Conservation (phyloP, 2,329 filamentous ascomycete species). For the Ophiobolus disseminans region DNA sequence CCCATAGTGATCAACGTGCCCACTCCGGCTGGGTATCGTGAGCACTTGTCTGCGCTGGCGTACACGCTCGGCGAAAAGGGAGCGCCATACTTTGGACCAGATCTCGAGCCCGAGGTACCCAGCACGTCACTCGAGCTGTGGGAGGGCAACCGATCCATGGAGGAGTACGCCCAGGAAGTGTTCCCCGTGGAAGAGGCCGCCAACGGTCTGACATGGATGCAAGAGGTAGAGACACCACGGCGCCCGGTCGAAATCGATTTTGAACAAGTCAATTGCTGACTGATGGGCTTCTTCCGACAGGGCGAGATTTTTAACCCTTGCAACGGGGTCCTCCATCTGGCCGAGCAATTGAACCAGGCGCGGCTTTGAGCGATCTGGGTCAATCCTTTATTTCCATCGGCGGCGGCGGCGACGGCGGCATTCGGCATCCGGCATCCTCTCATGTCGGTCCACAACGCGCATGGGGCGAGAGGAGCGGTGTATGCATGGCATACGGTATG, state of each 20-base stretch:
- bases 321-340: slow-evolving; percentile 37
- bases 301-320: slow-evolving; percentile 36
- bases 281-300: slow-evolving; percentile 30
- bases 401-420: slow-evolving; percentile 26
- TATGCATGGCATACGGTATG: slow-evolving; percentile 18
- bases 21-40: slow-evolving; percentile 85
- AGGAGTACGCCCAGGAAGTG: slow-evolving; percentile 93
- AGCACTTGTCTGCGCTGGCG: slow-evolving; percentile 76
- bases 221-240: slow-evolving; percentile 54
- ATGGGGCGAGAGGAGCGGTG: slow-evolving; percentile 25
- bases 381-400: slow-evolving; percentile 26
- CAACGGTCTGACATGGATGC: slow-evolving; percentile 95
- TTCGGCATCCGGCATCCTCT: slow-evolving; percentile 16
- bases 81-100: slow-evolving; percentile 69
- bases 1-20: slow-evolving; percentile 85
- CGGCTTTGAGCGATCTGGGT: slow-evolving; percentile 36
- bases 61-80: slow-evolving; percentile 65
- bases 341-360: slow-evolving; percentile 44
- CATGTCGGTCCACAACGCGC: slow-evolving; percentile 21
- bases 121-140: slow-evolving; percentile 80
- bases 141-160: slow-evolving; percentile 88
- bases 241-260: slow-evolving; percentile 46
- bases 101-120: slow-evolving; percentile 68
- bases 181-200: slow-evolving; percentile 94
- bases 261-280: slow-evolving; percentile 49